These are phyloP conservation scores for Colletotrichum navitas DNA, from an alignment of 2,329 filamentous ascomycete species.

Conservation along the genomic window DNA sequence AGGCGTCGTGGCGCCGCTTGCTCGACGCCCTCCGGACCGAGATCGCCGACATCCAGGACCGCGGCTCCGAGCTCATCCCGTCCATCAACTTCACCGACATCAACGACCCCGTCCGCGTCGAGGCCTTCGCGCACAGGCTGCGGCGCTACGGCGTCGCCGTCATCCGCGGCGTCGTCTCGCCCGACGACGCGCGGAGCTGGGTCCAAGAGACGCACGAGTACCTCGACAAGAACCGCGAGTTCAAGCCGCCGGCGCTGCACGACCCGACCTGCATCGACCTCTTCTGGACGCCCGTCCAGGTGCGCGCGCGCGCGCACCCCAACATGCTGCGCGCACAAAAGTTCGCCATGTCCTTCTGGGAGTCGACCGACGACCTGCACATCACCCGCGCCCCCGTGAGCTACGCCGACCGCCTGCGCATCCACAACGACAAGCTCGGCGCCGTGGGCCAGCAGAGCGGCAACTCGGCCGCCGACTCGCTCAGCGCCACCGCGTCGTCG, in stretches of 20 bases:
- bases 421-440: conserved; percentile 53
- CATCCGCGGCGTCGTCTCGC: conserved; percentile 50
- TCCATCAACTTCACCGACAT: conserved; percentile 57
- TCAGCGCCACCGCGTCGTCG: conserved; percentile 54
- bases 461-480: conserved; percentile 61
- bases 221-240: conserved; percentile 60
- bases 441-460: conserved; percentile 31
- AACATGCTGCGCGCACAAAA: conserved; percentile 57
- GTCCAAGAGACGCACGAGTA: conserved; percentile 67
- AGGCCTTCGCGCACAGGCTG: conserved; percentile 48
- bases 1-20: conserved; percentile 56
- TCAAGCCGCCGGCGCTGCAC: conserved; percentile 65
- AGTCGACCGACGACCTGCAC: conserved; percentile 62
- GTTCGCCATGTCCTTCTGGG: conserved; percentile 67
- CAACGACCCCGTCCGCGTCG: conserved; percentile 44
- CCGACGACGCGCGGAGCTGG: conserved; percentile 52
- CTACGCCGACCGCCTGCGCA: conserved; percentile 72
- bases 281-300: conserved; percentile 63
- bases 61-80: conserved; percentile 55
- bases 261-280: conserved; percentile 79
- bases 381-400: conserved; percentile 61
- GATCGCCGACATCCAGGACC: conserved; percentile 52
- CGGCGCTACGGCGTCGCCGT: conserved; percentile 50
- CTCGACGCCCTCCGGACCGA: conserved; percentile 53
- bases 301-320: conserved; percentile 55